Conservation (phyloP, 2,329 filamentous ascomycete genomes). For the Emmonsiellopsis sp. region DNA sequence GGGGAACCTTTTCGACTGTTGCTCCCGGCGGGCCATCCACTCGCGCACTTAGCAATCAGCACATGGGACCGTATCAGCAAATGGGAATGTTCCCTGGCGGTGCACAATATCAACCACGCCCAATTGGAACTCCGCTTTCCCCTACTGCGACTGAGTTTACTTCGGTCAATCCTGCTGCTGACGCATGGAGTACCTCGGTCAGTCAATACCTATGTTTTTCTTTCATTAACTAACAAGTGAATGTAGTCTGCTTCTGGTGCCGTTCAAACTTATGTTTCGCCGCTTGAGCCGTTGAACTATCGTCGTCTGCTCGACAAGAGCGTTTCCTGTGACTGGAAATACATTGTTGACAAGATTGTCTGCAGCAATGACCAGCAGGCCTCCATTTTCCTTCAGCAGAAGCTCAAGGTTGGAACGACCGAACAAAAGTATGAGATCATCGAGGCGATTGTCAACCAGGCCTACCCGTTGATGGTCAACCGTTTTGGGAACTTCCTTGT, state of each 20-base stretch:
- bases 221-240: slow-evolving; percentile 16
- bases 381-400: slow-evolving; percentile 97
- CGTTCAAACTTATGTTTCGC: slow-evolving; percentile 69
- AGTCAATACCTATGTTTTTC: slow-evolving; percentile 29
- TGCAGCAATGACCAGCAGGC: slow-evolving; percentile 99
- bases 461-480: slow-evolving; percentile 94
- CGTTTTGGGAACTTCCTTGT: slow-evolving; percentile 98
- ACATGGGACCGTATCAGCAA: slow-evolving; percentile 25
- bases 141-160: slow-evolving; percentile 69
- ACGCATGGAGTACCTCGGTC: slow-evolving; percentile 40
- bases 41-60: slow-evolving; percentile 22
- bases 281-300: slow-evolving; percentile 91
- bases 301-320: slow-evolving; percentile 89
- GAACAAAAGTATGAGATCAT: slow-evolving; percentile 98
- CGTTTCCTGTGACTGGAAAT: slow-evolving; percentile 98
- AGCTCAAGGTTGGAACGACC: slow-evolving; percentile 88
- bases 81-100: slow-evolving; percentile 26
- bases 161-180: slow-evolving; percentile 27
- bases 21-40: slow-evolving; percentile 17
- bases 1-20: slow-evolving; percentile 22
- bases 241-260: slow-evolving; percentile 43
- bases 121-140: slow-evolving; percentile 58
- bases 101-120: slow-evolving; percentile 44
- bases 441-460: slow-evolving; percentile 88
- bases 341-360: slow-evolving; percentile 98